Evolutionary conservation across 1,284 basidiomycete genomes (phyloP).

Genomic region (Polyporus tsugae): DNA sequence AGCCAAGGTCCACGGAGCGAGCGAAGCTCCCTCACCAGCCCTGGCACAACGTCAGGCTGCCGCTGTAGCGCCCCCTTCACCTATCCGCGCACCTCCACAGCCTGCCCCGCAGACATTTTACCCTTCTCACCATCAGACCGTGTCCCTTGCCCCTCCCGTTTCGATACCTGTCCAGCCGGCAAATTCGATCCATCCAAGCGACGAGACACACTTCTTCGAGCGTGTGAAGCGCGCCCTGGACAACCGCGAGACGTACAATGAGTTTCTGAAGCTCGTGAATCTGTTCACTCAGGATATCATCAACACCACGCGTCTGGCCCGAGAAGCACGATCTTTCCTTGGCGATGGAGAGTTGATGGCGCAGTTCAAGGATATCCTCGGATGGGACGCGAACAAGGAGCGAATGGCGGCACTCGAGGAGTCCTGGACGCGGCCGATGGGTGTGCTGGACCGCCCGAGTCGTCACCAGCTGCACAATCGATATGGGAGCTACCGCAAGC

Average conservation of each 20-base stretch:
- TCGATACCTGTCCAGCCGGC: slow-evolving; percentile 38
- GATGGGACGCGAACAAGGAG: slow-evolving; percentile 82
- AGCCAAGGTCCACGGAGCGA: slow-evolving; percentile 39
- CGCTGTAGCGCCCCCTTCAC: slow-evolving; percentile 35
- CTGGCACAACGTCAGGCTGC: slow-evolving; percentile 36
- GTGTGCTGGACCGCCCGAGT: slow-evolving; percentile 56
- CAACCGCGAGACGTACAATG: slow-evolving; percentile 91
- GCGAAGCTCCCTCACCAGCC: slow-evolving; percentile 39
- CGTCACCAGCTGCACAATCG: slow-evolving; percentile 66
- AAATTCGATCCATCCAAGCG: slow-evolving; percentile 54
- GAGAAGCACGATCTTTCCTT: slow-evolving; percentile 69
- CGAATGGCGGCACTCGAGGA: slow-evolving; percentile 58
- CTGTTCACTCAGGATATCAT: slow-evolving; percentile 96
- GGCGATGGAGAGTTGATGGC: slow-evolving; percentile 82
- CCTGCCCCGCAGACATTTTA: slow-evolving; percentile 31
- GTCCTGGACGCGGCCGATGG: slow-evolving; percentile 45
- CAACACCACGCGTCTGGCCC: slow-evolving; percentile 84
- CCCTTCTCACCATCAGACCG: slow-evolving; percentile 36
- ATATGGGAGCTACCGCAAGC: slow-evolving; percentile 89
- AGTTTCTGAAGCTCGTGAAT: slow-evolving; percentile 96
- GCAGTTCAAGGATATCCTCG: slow-evolving; percentile 92
- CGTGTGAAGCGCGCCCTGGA: slow-evolving; percentile 90
- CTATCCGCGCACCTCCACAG: slow-evolving; percentile 34
- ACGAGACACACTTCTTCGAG: slow-evolving; percentile 93
- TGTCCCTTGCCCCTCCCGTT: slow-evolving; percentile 38